Evolutionary conservation across 1,284 basidiomycete species (phyloP).

Genomic region (Neotropicomus parvogracilis): DNA sequence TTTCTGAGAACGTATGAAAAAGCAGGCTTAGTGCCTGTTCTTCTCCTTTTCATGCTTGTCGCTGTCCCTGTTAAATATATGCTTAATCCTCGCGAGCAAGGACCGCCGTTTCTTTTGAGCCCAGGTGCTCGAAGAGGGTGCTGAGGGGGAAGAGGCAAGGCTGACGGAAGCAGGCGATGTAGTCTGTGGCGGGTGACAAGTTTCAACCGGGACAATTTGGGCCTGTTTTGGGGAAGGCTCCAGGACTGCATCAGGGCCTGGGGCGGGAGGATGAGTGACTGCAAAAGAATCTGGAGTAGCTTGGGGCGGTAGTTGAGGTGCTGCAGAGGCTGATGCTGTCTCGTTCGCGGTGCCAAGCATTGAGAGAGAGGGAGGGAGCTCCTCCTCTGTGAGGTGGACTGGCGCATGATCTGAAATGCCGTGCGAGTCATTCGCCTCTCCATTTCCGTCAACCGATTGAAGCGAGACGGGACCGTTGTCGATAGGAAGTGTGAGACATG

Average conservation of each 20-base stretch:
- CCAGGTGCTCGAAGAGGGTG: slow-evolving; percentile 24
- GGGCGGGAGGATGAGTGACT: not conserved
- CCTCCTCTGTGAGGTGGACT: slow-evolving; percentile 3
- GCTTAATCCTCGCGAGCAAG: slow-evolving; percentile 44
- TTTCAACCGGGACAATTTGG: not conserved
- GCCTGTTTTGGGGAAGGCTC: slow-evolving; percentile 2
- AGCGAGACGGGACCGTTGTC: slow-evolving; percentile 16
- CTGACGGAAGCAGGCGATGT: not conserved
- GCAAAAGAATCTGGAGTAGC: not conserved
- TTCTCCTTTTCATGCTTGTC: slow-evolving; percentile 21
- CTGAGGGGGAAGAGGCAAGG: slow-evolving; percentile 4
- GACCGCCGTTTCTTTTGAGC: slow-evolving; percentile 42
- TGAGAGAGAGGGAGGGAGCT: not conserved
- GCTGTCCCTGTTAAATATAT: slow-evolving; percentile 39
- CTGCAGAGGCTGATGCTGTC: slow-evolving; percentile 4
- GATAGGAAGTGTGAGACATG: slow-evolving; percentile 37
- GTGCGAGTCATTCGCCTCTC: slow-evolving; percentile 2
- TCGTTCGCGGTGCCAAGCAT: slow-evolving; percentile 2
- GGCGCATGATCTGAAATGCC: slow-evolving; percentile 2
- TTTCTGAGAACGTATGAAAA: not conserved
- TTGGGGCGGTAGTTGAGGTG: not conserved
- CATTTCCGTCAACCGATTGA: slow-evolving; percentile 10
- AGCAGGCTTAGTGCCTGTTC: slow-evolving; percentile 14
- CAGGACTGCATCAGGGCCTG: not conserved
- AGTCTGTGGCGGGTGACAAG: not conserved